Conservation (phyloP, 371 early-diverging fungal species). For the Chytridium lagenaria region DNA sequence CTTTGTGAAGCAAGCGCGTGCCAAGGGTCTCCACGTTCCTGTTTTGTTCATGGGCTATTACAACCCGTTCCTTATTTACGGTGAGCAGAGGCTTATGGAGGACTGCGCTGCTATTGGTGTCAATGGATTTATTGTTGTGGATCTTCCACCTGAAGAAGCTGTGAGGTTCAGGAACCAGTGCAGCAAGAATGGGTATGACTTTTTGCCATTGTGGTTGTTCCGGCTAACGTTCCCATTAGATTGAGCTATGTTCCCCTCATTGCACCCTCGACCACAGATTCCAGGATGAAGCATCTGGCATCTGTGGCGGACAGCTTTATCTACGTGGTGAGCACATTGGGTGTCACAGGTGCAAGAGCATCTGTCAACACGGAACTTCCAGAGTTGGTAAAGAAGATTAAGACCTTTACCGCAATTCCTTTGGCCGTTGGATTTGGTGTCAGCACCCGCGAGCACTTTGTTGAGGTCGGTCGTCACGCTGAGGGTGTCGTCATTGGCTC, state of each 20-base stretch:
- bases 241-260: conserved; percentile 93
- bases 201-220: not conserved
- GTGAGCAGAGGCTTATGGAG: conserved; percentile 81
- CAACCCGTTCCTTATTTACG: conserved; percentile 94
- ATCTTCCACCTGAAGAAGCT: conserved; percentile 96
- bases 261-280: conserved; percentile 89
- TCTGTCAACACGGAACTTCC: conserved; percentile 75
- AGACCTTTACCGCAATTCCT: conserved; percentile 73
- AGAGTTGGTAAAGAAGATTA: conserved; percentile 74
- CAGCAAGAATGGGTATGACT: conserved; percentile 63
- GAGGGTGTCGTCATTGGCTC: conserved; percentile 97
- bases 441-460: conserved; percentile 85
- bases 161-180: conserved; percentile 79
- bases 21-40: conserved; percentile 84
- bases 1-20: conserved; percentile 81
- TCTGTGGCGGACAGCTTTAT: conserved; percentile 88
- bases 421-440: conserved; percentile 98
- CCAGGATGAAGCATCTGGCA: conserved; percentile 79
- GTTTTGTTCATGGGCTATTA: conserved; percentile 98
- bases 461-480: conserved; percentile 79
- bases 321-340: conserved; percentile 92
- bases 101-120: conserved; percentile 85
- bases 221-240: conserved; percentile 31
- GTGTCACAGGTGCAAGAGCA: conserved; percentile 86
- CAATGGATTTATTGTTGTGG: conserved; percentile 96